A percentile compares a stretch with the other conserved stretches of the same genome.
Conservation (phyloP, 2,329 filamentous ascomycete genomes). For the Eutypella sp. region DNA sequence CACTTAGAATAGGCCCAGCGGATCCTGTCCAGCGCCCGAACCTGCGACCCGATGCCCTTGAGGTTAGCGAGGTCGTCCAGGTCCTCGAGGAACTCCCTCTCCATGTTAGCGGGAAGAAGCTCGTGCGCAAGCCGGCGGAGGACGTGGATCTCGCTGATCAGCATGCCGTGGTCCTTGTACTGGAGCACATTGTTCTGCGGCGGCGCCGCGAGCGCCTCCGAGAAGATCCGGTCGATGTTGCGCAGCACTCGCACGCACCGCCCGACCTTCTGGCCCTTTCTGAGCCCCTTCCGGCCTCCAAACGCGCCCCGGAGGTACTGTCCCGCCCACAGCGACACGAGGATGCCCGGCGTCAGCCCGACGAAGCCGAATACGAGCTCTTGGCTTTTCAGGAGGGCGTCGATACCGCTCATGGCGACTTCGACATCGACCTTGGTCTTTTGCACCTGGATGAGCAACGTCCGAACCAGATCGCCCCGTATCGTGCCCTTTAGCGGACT, state of each 20-base stretch:
- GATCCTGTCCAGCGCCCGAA: conserved; percentile 74
- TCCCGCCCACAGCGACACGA: conserved; percentile 72
- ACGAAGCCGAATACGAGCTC: conserved; percentile 98
- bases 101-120: conserved; percentile 68
- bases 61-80: conserved; percentile 81
- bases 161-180: conserved; percentile 87
- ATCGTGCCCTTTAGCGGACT: conserved; percentile 78
- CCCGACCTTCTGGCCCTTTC: conserved; percentile 59
- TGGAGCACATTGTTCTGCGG: conserved; percentile 70
- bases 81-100: conserved; percentile 84
- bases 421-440: conserved; percentile 99
- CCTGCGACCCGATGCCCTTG: conserved; percentile 72
- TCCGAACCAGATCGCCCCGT: conserved; percentile 80
- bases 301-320: conserved; percentile 68
- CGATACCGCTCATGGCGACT: conserved; percentile 91
- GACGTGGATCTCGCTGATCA: conserved; percentile 85
- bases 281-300: conserved; percentile 64
- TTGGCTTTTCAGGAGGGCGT: conserved; percentile 89
- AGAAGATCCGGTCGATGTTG: conserved; percentile 80
- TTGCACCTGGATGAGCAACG: conserved; percentile 91
- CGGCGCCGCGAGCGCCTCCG: conserved; percentile 61
- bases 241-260: conserved; percentile 73
- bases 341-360: conserved; percentile 84
- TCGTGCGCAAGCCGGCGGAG: conserved; percentile 63
- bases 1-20: conserved; percentile 86